Evolutionary conservation across 2,329 filamentous ascomycete species (phyloP), one percentile per base, ranked within the genome.

Genomic region (Colletotrichum sp.): DNA sequence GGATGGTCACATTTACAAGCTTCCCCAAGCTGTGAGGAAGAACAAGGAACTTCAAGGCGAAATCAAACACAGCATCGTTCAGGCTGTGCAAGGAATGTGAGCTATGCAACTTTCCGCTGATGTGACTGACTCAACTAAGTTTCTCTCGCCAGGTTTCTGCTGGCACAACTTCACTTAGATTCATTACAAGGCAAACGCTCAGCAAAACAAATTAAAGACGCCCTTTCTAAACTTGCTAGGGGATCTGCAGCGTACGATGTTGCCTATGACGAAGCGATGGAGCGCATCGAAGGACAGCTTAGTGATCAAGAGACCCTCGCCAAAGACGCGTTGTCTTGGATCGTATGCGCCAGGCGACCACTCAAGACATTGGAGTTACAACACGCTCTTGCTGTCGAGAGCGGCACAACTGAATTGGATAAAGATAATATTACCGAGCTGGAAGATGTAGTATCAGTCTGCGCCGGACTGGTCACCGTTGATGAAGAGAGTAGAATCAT

Each of bases 261-360:
- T 13, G 84, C 85, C 0, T 91, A 91, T 63, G 72, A 82, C 0
- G 76, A 85, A 0, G 84, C 85, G 0, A 86, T 90, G 80, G 52
- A 84, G 4, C 80, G 87, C 24, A 88, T 90, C 32, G 66, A 84
- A n/a, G 73, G 78, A 1, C 87, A 90, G 64, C 12, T 78, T 1
- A 0, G 3, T 4, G 1, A 67, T 1, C 84, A 82, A 5, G 49
- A 59, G n/a, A 71, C 82, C 0, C 80, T 88, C 52, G 88, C 88
- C 0, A 85, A 81, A 8, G 71, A 84, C 21, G 80, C 82, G 4
- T 71, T 89, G 0, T 80, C 80, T 1, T 89, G 86, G 88, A 84
- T 89, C 12, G 81, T 80, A 1, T 86, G 74, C 49, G 82, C 86
- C 1, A 83, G 79, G 60, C 81, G 83, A 55, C 83, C 79, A 1